These are phyloP conservation scores for Metarhizium humberi DNA, from an alignment of 2,329 filamentous ascomycete genomes.

Conservation along the genomic window DNA sequence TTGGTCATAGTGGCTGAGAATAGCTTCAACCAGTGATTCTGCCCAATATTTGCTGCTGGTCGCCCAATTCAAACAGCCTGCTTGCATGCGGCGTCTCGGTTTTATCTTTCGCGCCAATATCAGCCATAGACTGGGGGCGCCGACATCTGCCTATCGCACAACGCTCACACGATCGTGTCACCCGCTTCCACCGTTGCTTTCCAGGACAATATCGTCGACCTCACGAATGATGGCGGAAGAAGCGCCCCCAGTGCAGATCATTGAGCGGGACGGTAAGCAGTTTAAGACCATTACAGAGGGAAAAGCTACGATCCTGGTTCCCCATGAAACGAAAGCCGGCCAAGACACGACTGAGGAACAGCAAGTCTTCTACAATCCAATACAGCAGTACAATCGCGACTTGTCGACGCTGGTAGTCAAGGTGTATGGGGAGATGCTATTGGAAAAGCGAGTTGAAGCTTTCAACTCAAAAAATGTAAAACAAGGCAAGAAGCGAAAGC, in stretches of 20 bases:
- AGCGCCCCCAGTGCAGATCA: conserved; percentile 12
- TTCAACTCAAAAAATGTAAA: conserved; percentile 28
- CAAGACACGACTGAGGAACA: conserved; percentile 51
- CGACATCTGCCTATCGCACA: background rate
- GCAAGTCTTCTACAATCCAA: conserved; percentile 97
- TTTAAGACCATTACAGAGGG: conserved; percentile 46
- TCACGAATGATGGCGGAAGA: conserved; percentile 9
- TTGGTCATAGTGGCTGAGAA: conserved; percentile 5
- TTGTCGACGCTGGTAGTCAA: conserved; percentile 87
- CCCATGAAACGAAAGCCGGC: conserved; percentile 31
- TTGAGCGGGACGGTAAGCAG: conserved; percentile 33
- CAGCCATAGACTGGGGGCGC: background rate
- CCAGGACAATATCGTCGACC: conserved; percentile 1
- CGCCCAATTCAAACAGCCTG: background rate
- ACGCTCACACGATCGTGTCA: background rate
- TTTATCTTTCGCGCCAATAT: background rate
- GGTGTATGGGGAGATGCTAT: conserved; percentile 65
- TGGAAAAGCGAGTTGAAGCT: conserved; percentile 35
- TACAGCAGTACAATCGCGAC: conserved; percentile 98
- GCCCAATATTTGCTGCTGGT: background rate
- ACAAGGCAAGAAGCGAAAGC: conserved; percentile 37
- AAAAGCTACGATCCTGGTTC: conserved; percentile 47
- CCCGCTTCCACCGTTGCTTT: background rate
- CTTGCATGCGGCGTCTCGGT: background rate
- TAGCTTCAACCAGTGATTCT: background rate